Percentiles rank a stretch among this genome's conserved stretches.
Evolutionary conservation across 371 early-diverging fungal genomes (phyloP).

Genomic region (Thermomucor indicae-seudaticae): DNA sequence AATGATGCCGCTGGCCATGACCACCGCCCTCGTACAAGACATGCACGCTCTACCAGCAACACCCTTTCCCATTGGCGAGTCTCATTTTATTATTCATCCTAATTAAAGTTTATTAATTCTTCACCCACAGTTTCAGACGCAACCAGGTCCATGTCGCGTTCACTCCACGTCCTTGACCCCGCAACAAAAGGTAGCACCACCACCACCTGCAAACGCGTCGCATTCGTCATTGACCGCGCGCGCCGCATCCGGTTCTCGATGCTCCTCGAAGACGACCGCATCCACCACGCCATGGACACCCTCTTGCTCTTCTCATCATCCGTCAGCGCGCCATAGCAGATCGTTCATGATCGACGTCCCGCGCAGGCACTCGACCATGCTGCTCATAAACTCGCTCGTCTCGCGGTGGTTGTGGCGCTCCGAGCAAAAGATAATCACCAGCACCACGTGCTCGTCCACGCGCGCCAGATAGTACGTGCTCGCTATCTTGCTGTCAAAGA

Average conservation of each 20-base stretch:
- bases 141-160: slow-evolving; percentile 22
- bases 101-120: slow-evolving; percentile 7
- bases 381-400: slow-evolving; percentile 51
- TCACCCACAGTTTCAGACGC: slow-evolving; percentile 22
- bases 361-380: slow-evolving; percentile 30
- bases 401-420: slow-evolving; percentile 54
- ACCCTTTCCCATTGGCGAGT: slow-evolving; percentile 3
- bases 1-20: no score
- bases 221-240: slow-evolving; percentile 23
- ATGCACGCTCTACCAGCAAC: no score
- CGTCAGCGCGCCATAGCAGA: slow-evolving; percentile 14
- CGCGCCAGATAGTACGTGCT: slow-evolving; percentile 60
- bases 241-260: slow-evolving; percentile 27
- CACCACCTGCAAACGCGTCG: slow-evolving; percentile 13
- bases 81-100: slow-evolving; percentile 16
- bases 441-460: slow-evolving; percentile 52
- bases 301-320: slow-evolving; percentile 17
- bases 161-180: slow-evolving; percentile 22
- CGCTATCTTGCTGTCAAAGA: slow-evolving; percentile 52
- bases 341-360: slow-evolving; percentile 38
- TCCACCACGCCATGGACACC: slow-evolving; percentile 27
- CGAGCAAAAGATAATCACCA: slow-evolving; percentile 55
- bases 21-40: no score
- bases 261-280: slow-evolving; percentile 22
- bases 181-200: no score